A percentile compares a stretch with the other conserved stretches of the same genome.
These are phyloP conservation scores for Senna siamea DNA, from an alignment of 306 rosid species.

Conservation along the genomic window DNA sequence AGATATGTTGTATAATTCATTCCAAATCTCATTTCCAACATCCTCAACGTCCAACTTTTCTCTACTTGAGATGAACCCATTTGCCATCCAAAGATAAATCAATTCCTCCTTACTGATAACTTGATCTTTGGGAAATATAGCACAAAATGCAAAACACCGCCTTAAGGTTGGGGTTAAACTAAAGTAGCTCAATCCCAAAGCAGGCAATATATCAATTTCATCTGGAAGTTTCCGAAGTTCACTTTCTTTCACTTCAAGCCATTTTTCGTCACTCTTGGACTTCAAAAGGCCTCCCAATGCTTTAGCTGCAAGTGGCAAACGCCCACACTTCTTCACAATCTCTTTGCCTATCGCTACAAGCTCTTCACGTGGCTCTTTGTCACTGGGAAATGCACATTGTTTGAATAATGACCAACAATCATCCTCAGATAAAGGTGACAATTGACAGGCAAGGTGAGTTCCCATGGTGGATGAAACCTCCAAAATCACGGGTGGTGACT, in stretches of 20 bases:
- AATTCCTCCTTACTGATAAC: neutral
- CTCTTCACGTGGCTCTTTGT: neutral
- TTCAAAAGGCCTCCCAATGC: neutral
- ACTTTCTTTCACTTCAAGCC: neutral
- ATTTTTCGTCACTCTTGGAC: neutral
- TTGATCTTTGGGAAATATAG: neutral
- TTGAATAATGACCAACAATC: slow-evolving; percentile 44
- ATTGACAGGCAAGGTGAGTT: neutral
- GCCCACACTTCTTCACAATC: neutral
- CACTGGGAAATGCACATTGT: slow-evolving; percentile 21
- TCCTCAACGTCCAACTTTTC: neutral
- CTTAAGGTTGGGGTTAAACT: neutral
- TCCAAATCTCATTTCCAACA: neutral
- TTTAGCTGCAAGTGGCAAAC: neutral
- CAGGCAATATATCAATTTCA: neutral
- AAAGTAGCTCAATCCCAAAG: slow-evolving; percentile 12
- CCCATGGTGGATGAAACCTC: slow-evolving; percentile 36
- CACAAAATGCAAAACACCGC: slow-evolving; percentile 23
- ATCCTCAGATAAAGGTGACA: slow-evolving; percentile 7
- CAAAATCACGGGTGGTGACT: slow-evolving; percentile 33
- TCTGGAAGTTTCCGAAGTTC: neutral
- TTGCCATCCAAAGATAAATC: slow-evolving; percentile 31
- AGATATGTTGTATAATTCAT: slow-evolving; percentile 5
- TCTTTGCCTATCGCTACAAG: too few species aligned
- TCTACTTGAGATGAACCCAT: neutral